Evolutionary conservation across 345 rosid genomes (phyloP).

Genomic region (Arabis hirsuta): DNA sequence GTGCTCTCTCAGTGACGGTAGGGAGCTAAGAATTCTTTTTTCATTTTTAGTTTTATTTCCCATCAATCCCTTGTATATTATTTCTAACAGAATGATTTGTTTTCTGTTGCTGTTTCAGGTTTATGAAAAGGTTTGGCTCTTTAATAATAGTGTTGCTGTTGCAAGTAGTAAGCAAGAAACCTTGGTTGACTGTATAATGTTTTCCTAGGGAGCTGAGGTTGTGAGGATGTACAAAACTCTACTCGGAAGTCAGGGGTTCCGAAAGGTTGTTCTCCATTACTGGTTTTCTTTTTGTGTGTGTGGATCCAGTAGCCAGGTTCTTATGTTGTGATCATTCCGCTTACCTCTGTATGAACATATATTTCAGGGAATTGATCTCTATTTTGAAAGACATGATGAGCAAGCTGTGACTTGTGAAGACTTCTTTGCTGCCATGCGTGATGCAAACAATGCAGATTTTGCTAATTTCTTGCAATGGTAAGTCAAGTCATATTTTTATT

Average conservation of each 20-base stretch:
- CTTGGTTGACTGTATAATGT: conserved; percentile 29
- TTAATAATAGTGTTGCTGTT: conserved; percentile 8
- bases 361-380: conserved; percentile 95
- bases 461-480: conserved; percentile 94
- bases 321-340: neutral
- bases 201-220: conserved; percentile 94
- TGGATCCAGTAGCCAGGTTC: conserved; percentile 8
- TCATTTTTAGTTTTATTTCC: neutral
- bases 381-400: conserved; percentile 90
- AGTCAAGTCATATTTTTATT: conserved; percentile 27
- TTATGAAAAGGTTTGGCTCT: conserved; percentile 81
- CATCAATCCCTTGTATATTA: conserved; percentile 19
- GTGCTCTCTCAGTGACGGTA: conserved; percentile 83
- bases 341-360: conserved; percentile 28
- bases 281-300: neutral
- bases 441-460: conserved; percentile 93
- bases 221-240: conserved; percentile 99
- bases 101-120: conserved; percentile 60
- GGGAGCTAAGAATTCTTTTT: conserved; percentile 26
- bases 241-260: conserved; percentile 86
- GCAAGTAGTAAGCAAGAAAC: conserved; percentile 12
- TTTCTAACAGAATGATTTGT: conserved; percentile 36
- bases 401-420: conserved; percentile 99
- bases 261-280: conserved; percentile 61
- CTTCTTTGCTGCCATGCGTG: conserved; percentile 95